Base-by-base conservation (phyloP, 305 asterid species). In the Solanum hybrid region DNA sequence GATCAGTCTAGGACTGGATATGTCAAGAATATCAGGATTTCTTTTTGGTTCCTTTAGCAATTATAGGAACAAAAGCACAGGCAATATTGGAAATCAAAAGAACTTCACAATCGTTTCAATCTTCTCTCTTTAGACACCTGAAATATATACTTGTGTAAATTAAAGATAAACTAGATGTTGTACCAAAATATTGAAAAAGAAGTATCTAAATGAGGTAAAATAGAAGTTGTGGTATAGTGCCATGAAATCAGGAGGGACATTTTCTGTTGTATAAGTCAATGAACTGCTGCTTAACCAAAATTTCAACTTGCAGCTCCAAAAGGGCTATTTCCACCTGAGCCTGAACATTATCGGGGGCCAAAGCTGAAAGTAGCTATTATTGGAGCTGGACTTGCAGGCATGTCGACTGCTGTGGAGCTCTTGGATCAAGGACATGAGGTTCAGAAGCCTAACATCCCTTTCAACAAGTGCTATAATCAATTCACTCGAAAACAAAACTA, bases 381-480 rank as follows among this genome's bases (percentile, higher is more conserved):
- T 31, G 99, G 99, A 90, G 97, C 99, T 86, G 99, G 99, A 60
- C 98, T 98, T 87, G 99, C 99, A 75, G 99, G 99, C 91, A 98
- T 98, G 99, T 98, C 99, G 8, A 98, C 99, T 88, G 99, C 99
- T 8, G 98, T 98, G 89, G 99, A 98, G 95, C 99, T 98, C 92
- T 94, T 98, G 93, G 99, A 98, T 92, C 99, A 98, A 93, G 99
- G 99, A 90, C 99, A 98, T 40, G 99, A 97, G 87, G 87, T 84
- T 51, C 87, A 31, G 46, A 84, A 31, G 76, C 42, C 76, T 51
- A 51, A 56, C 87, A 51, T 31, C 87, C 87, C 87, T 51, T 84
- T 51, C 73, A 10, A 27, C 2, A 27, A 84, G 34, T 42, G 73
- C 40, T 29, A 31, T 84, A 2, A 46, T 51, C 40, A 84, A 29